Evolutionary conservation across 2,329 filamentous ascomycete genomes (phyloP).

Genomic region (Alternaria arborescens): DNA sequence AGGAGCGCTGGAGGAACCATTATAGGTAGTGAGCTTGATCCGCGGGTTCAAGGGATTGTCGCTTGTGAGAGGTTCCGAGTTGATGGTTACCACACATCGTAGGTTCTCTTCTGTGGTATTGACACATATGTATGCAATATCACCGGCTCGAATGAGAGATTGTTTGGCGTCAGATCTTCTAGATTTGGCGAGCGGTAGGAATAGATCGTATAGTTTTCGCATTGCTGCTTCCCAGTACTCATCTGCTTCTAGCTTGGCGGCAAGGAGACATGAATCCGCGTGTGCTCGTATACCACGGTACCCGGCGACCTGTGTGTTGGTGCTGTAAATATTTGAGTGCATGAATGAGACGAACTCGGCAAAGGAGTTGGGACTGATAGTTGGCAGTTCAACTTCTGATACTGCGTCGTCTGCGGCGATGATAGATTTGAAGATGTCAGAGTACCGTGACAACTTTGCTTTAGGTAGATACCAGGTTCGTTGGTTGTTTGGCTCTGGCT

Average conservation of each 20-base stretch:
- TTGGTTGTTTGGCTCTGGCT: neutral
- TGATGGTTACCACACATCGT: neutral
- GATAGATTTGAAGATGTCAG: conserved; percentile 9
- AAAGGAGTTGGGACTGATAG: conserved; percentile 15
- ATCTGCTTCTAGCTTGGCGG: conserved; percentile 12
- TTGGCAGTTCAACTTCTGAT: neutral
- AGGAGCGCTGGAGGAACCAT: neutral
- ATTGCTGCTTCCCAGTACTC: conserved; percentile 19
- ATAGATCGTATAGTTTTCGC: conserved; percentile 12
- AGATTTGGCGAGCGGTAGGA: conserved; percentile 16
- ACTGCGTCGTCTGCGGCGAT: neutral
- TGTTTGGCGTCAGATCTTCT: neutral
- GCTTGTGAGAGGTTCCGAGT: neutral
- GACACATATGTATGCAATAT: conserved; percentile 22
- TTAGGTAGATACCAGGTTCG: conserved; percentile 22
- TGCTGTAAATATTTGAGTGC: conserved; percentile 29
- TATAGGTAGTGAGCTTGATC: neutral
- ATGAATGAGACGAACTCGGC: conserved; percentile 30
- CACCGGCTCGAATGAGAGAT: conserved; percentile 13
- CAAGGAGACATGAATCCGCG: conserved; percentile 20
- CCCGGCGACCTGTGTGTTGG: conserved; percentile 14
- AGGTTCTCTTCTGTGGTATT: neutral
- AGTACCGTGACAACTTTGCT: conserved; percentile 17
- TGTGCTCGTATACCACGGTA: conserved; percentile 19
- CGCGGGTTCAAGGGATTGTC: neutral